phyloP scores from a whole-genome alignment of 2,329 filamentous ascomycete species.

The Alternaria angustiovoidea region DNA sequence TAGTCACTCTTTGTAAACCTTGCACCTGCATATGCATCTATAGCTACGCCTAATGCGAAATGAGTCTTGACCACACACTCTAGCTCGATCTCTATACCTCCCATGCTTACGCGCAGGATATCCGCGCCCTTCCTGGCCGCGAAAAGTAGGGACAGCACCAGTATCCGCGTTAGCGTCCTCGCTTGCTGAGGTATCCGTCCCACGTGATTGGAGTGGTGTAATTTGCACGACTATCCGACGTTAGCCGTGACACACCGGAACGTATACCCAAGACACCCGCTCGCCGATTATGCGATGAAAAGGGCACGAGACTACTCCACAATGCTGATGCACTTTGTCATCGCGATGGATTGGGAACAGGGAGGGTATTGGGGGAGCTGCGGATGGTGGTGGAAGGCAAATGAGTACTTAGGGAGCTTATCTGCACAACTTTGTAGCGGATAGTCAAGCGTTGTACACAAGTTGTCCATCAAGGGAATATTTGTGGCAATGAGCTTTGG shows the following conservation, averaged over 20 bases:
- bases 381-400: slow-evolving; percentile 39
- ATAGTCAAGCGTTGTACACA: background rate
- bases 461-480: background rate
- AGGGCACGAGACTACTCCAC: slow-evolving; percentile 22
- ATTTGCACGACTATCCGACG: slow-evolving; percentile 26
- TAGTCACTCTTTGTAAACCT: background rate
- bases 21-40: background rate
- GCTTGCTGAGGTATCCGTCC: slow-evolving; percentile 32
- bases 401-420: slow-evolving; percentile 26
- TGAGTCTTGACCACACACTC: background rate
- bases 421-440: background rate
- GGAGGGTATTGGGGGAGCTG: slow-evolving; percentile 35
- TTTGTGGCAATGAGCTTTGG: slow-evolving; percentile 7
- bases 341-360: slow-evolving; percentile 1
- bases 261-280: slow-evolving; percentile 30
- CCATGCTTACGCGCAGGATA: slow-evolving; percentile 20
- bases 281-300: slow-evolving; percentile 4
- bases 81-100: background rate
- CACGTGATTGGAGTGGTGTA: slow-evolving; percentile 12
- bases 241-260: slow-evolving; percentile 33
- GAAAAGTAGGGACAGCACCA: slow-evolving; percentile 13
- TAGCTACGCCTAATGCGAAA: background rate
- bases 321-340: slow-evolving; percentile 10
- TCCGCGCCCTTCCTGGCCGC: slow-evolving; percentile 21
- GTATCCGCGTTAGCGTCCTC: slow-evolving; percentile 25